phyloP scores from a whole-genome alignment of 371 early-diverging fungal species.

The Chytridium lagenaria region DNA sequence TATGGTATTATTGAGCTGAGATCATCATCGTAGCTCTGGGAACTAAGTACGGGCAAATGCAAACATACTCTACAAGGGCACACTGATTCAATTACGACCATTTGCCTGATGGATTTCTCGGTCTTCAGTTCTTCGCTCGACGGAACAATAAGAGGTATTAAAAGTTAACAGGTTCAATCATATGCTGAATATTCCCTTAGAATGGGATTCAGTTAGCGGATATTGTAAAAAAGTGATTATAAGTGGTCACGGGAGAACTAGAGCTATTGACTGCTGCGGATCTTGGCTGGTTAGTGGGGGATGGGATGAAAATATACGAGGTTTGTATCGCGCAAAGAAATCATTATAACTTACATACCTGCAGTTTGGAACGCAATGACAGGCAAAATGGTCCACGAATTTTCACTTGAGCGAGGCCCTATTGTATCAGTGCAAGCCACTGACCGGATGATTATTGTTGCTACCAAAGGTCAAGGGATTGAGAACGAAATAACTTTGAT shows the following conservation, averaged over 20 bases:
- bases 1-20: background rate
- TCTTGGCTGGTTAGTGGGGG: constrained; percentile 43
- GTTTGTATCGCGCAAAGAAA: constrained; percentile 14
- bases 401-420: constrained; percentile 35
- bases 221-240: constrained; percentile 18
- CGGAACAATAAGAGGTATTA: constrained; percentile 40
- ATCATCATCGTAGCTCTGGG: constrained; percentile 39
- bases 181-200: constrained; percentile 23
- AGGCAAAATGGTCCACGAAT: constrained; percentile 29
- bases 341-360: background rate
- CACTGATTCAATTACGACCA: constrained; percentile 43
- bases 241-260: constrained; percentile 44
- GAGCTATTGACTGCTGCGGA: constrained; percentile 32
- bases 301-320: constrained; percentile 45
- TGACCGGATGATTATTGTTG: constrained; percentile 35
- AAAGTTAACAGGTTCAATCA: no score
- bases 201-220: constrained; percentile 41
- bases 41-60: constrained; percentile 14
- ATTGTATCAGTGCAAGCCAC: constrained; percentile 38
- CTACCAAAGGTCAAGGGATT: constrained; percentile 40
- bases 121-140: constrained; percentile 51
- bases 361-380: constrained; percentile 38
- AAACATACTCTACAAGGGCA: constrained; percentile 42
- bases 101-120: constrained; percentile 20
- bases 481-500: constrained; percentile 38